These are phyloP conservation scores for Cladobotryum mycophilum DNA, from an alignment of 2,329 filamentous ascomycete genomes.

Conservation along the genomic window DNA sequence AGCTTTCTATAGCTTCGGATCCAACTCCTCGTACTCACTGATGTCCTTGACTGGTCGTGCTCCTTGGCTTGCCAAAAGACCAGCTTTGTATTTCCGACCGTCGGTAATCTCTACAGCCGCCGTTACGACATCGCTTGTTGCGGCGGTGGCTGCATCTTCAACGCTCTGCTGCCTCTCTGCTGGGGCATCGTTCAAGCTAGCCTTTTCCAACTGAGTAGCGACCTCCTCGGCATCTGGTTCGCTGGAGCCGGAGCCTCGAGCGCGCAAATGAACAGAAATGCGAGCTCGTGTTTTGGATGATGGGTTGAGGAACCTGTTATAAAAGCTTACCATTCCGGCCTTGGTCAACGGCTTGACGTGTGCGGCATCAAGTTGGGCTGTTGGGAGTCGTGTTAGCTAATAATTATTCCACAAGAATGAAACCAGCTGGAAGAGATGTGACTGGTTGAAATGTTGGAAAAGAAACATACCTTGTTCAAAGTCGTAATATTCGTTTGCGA, in stretches of 20 bases:
- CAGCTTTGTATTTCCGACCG: constrained; percentile 73
- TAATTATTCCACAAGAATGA: not conserved
- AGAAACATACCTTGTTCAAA: constrained; percentile 68
- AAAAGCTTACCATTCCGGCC: constrained; percentile 74
- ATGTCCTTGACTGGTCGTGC: constrained; percentile 68
- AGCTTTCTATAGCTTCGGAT: constrained; percentile 61
- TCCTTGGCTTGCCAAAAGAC: constrained; percentile 65
- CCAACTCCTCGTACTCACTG: constrained; percentile 78
- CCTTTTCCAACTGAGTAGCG: constrained; percentile 31
- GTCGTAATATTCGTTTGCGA: constrained; percentile 80
- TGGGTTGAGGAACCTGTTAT: constrained; percentile 67
- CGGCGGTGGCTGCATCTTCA: constrained; percentile 15
- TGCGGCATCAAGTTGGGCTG: constrained; percentile 70
- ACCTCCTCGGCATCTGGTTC: constrained; percentile 43
- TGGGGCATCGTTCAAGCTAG: constrained; percentile 29
- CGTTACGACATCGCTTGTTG: constrained; percentile 24
- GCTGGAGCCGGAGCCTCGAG: constrained; percentile 50
- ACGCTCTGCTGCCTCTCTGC: constrained; percentile 43
- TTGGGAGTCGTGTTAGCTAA: not conserved
- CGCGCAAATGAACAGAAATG: constrained; percentile 74
- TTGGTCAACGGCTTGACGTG: constrained; percentile 71
- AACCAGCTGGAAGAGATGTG: not conserved
- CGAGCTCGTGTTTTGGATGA: constrained; percentile 71
- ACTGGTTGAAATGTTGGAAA: no score
- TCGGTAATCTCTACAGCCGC: constrained; percentile 61